These are phyloP conservation scores for Paramecium sonneborni DNA, from an alignment of 73 alveolate genomes.

Conservation along the genomic window DNA sequence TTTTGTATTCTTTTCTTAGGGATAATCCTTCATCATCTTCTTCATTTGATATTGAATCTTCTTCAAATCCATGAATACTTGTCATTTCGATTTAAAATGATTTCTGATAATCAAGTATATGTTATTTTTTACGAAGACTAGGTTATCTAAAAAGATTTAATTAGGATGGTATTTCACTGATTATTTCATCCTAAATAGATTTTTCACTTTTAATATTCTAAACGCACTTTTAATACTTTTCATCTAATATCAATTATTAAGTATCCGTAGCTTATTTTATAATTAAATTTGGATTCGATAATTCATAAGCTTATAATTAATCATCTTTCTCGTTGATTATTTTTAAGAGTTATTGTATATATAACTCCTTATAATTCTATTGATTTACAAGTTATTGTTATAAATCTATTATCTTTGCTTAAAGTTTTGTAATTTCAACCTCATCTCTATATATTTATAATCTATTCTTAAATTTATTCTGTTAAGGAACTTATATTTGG, in stretches of 20 bases:
- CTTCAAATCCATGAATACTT: background rate
- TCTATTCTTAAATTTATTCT: background rate
- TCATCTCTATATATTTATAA: background rate
- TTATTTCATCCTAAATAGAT: background rate
- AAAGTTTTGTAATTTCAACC: background rate
- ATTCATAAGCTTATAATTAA: background rate
- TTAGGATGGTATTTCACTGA: background rate
- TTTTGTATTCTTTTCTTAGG: background rate
- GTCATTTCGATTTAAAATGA: background rate
- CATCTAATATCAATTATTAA: background rate
- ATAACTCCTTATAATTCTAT: background rate
- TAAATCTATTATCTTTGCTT: background rate
- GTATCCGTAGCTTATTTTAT: background rate
- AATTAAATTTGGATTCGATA: background rate
- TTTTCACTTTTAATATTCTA: background rate
- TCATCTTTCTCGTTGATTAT: background rate
- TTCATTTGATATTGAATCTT: background rate
- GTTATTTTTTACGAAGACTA: background rate
- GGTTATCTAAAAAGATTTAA: background rate
- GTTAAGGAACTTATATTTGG: background rate
- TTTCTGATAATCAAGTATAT: background rate
- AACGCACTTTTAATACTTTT: background rate
- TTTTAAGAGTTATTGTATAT: background rate
- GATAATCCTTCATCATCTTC: background rate
- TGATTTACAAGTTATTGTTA: background rate